Evolutionary conservation across 169 alveolate species (phyloP), one percentile per base, ranked within the genome.

Genomic region (Besnoitia besnoiti): DNA sequence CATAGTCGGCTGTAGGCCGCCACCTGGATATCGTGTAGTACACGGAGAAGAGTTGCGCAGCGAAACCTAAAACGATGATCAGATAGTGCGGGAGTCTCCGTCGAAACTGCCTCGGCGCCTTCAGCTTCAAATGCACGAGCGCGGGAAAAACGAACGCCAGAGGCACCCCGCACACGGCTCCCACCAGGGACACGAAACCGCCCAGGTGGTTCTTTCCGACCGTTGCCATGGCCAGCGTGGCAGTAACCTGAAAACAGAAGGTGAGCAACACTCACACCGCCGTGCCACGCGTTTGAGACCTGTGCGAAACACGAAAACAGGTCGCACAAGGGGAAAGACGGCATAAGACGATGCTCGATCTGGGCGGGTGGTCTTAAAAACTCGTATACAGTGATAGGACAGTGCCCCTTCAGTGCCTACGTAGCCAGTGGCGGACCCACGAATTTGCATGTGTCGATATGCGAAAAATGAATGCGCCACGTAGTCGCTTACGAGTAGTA

Each of bases 151-250:
- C n/a, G 46, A 85, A 88, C 67, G 90, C 92, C 90, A 92, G 51
- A n/a, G 94, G 94, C 90, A 92, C 92, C 19, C 92, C 92, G 40
- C 92, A 85, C 55, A 92, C 77, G 0, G 94, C 92, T 7, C 94
- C 94, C 35, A 92, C 59, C 59, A 92, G 84, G 62, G 92, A 61
- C 59, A 92, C 92, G 47, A 92, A 61, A 79, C 85, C 85, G 85
- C 85, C 94, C 77, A 92, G 82, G 12, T 85, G 79, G 30, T 37
- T 19, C 90, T 47, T 44, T 24, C 76, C 62, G 10, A 39, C 73
- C 0, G 46, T 47, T 14, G 90, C 90, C 30, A 82, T 27, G 16
- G 49, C 90, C 2, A 49, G 39, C 8, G 90, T 82, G n/a, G 90
- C 5, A 27, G 21, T 24, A 10, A 82, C 75, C 90, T 82, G 90